Conservation (phyloP, 768 basidiomycete species). For the Psilocybe cyanescens region DNA sequence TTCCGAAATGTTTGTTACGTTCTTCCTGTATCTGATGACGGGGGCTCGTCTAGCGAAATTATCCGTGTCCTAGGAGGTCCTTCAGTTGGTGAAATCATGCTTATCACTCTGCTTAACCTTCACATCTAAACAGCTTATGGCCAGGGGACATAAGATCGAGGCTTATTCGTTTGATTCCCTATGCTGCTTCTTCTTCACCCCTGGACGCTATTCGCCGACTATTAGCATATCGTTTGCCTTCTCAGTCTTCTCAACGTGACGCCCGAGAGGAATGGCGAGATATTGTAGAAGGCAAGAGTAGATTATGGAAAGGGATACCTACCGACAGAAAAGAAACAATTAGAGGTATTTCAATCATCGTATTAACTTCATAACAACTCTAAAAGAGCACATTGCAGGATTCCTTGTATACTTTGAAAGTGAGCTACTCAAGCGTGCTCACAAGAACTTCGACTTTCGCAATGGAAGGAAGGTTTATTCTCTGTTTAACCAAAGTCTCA, state of each 20-base stretch:
- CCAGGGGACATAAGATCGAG: constrained; percentile 89
- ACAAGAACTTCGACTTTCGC: constrained; percentile 92
- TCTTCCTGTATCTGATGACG: constrained; percentile 94
- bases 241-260: constrained; percentile 65
- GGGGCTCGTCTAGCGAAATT: constrained; percentile 94
- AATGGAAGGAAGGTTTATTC: constrained; percentile 71
- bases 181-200: constrained; percentile 58
- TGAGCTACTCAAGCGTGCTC: constrained; percentile 84
- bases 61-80: constrained; percentile 89
- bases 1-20: constrained; percentile 82
- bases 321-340: constrained; percentile 91
- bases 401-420: constrained; percentile 94
- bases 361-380: not conserved
- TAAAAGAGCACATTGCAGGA: constrained; percentile 45
- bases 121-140: not conserved
- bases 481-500: not conserved
- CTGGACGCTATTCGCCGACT: constrained; percentile 76
- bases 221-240: constrained; percentile 80
- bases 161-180: constrained; percentile 85
- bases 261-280: constrained; percentile 92
- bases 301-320: constrained; percentile 85
- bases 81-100: constrained; percentile 63
- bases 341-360: constrained; percentile 56
- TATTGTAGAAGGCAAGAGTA: constrained; percentile 86
- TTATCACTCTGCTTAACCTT: not conserved